A percentile compares a stretch with the other conserved stretches of the same genome.
These are phyloP conservation scores for Bocquillonia castaneifolia DNA, from an alignment of 441 rosid genomes.

Conservation along the genomic window DNA sequence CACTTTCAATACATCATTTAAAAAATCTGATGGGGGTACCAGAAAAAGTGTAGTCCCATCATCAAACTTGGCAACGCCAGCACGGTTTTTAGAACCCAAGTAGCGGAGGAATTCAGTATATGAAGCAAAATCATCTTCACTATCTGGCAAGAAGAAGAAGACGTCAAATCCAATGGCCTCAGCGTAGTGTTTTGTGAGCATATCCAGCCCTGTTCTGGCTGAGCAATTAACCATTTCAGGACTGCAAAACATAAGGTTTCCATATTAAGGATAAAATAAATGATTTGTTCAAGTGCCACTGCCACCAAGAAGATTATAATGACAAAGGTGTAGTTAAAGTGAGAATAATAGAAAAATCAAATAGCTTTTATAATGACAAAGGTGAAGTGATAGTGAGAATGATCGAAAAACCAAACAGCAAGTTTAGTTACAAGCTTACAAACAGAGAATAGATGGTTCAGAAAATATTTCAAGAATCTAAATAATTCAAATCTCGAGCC, in stretches of 20 bases:
- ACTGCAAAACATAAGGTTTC: constrained; percentile 46
- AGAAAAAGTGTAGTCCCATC: constrained; percentile 86
- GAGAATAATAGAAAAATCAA: neutral
- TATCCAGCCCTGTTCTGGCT: constrained; percentile 95
- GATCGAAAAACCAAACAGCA: neutral
- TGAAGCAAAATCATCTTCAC: constrained; percentile 88
- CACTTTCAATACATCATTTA: constrained; percentile 71
- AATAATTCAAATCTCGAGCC: neutral
- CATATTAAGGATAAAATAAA: neutral
- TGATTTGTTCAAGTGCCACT: neutral
- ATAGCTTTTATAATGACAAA: neutral
- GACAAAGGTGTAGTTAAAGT: neutral
- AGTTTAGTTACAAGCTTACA: neutral
- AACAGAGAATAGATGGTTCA: neutral
- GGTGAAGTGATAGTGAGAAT: neutral
- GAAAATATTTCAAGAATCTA: neutral
- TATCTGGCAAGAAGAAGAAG: constrained; percentile 88
- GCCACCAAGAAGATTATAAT: neutral
- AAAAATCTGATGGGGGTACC: constrained; percentile 94
- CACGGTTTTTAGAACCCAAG: constrained; percentile 85
- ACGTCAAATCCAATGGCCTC: constrained; percentile 79
- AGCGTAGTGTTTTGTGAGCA: constrained; percentile 74
- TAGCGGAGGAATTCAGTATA: constrained; percentile 92
- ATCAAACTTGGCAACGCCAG: constrained; percentile 92
- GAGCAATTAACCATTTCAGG: constrained; percentile 92